Conservation (phyloP, 805 yeast species). For the Candida insectalens region DNA sequence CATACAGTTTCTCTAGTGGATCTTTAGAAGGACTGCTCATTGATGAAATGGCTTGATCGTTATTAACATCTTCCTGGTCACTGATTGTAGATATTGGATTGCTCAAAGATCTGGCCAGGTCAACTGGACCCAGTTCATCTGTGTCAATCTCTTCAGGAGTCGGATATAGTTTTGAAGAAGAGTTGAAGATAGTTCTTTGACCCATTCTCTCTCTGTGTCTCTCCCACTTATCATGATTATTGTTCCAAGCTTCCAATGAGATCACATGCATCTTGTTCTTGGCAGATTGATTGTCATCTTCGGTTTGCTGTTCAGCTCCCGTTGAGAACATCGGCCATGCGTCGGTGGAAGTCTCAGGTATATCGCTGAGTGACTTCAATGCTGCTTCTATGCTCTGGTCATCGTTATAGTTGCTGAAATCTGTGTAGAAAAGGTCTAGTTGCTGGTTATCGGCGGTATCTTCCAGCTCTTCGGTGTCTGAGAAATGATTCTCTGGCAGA, state of each 20-base stretch:
- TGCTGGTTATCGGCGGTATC: not conserved
- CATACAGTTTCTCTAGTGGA: not conserved
- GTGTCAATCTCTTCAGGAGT: not conserved
- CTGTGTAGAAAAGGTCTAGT: too few relatives aligned
- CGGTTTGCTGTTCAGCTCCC: not conserved
- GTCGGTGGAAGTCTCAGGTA: slow-evolving; percentile 11
- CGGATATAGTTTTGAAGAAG: not conserved
- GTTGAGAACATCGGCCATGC: slow-evolving; percentile 10
- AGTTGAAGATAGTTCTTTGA: not conserved
- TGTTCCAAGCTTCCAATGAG: slow-evolving; percentile 22
- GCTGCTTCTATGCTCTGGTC: slow-evolving; percentile 2
- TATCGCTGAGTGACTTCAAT: slow-evolving; percentile 12
- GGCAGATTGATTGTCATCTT: not conserved
- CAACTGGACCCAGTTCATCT: not conserved
- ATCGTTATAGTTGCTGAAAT: not conserved
- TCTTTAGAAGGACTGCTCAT: not conserved
- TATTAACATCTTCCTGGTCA: not conserved
- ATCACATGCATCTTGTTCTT: slow-evolving; percentile 10
- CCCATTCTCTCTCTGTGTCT: slow-evolving; percentile 14
- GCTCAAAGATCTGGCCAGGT: slow-evolving; percentile 11
- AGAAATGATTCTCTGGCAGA: not conserved
- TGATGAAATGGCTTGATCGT: not conserved
- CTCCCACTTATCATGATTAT: slow-evolving; percentile 14
- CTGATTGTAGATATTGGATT: slow-evolving; percentile 12
- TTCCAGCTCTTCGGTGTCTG: slow-evolving; percentile 1